Evolutionary conservation across 345 rosid genomes (phyloP).

Genomic region (Salix arbutifolia): DNA sequence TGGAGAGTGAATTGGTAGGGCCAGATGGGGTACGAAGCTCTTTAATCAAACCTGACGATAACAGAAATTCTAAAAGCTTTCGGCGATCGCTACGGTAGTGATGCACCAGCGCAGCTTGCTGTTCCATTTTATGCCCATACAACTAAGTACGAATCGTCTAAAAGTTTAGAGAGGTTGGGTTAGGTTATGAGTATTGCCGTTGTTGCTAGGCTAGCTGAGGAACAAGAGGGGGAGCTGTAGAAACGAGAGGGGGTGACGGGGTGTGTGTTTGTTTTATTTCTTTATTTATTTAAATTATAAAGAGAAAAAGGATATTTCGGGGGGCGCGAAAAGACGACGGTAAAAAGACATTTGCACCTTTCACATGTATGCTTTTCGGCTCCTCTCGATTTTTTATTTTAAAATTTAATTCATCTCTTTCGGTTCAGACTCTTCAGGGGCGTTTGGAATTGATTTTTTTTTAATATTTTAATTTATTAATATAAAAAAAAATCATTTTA

Average conservation of each 20-base stretch:
- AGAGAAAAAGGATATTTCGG: not conserved
- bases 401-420: too few species aligned
- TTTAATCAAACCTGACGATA: conserved; percentile 53
- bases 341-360: not conserved
- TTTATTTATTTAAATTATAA: not conserved
- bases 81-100: conserved; percentile 90
- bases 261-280: not conserved
- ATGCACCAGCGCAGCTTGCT: conserved; percentile 35
- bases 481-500: too few species aligned
- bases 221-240: not conserved
- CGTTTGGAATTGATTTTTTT: too few species aligned
- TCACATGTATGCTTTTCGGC: too few species aligned
- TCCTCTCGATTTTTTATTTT: too few species aligned
- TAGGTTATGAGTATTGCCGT: not conserved
- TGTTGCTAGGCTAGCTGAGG: not conserved
- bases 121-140: conserved; percentile 15
- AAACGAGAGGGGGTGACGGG: not conserved
- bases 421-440: too few species aligned
- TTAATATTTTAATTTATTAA: too few species aligned
- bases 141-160: not conserved
- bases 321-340: conserved; percentile 24
- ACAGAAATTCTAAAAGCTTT: conserved; percentile 67
- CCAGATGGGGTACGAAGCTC: conserved; percentile 58
- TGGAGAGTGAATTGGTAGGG: conserved; percentile 41
- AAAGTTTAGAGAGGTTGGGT: not conserved